Evolutionary conservation across 2,329 filamentous ascomycete species (phyloP).

Genomic region (Iodosphaeria phyllophila): DNA sequence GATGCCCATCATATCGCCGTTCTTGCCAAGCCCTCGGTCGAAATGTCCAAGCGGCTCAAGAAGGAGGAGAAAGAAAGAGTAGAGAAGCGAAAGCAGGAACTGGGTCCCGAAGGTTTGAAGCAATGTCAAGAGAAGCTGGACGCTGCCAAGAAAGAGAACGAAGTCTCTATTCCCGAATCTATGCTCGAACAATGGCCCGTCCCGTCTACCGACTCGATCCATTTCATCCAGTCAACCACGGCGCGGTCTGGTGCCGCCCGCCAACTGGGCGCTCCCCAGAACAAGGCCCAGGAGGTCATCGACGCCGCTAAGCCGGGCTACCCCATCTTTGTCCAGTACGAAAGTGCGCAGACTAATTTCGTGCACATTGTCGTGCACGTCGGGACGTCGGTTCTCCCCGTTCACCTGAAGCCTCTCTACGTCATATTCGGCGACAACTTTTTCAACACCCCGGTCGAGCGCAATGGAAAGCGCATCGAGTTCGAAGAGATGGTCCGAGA

Average conservation of each 20-base stretch:
- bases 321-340: conserved; percentile 88
- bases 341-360: conserved; percentile 85
- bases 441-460: conserved; percentile 76
- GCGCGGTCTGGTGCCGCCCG: conserved; percentile 67
- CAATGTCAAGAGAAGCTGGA: conserved; percentile 59
- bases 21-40: conserved; percentile 67
- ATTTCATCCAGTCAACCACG: conserved; percentile 79
- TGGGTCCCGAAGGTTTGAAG: conserved; percentile 69
- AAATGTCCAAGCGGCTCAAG: conserved; percentile 66
- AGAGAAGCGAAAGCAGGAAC: conserved; percentile 54
- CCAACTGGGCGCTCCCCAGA: conserved; percentile 46
- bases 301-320: conserved; percentile 43
- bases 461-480: conserved; percentile 55
- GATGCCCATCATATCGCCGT: conserved; percentile 78
- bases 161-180: conserved; percentile 64
- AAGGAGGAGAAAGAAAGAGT: conserved; percentile 62
- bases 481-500: conserved; percentile 89
- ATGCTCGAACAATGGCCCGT: conserved; percentile 70
- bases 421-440: conserved; percentile 79
- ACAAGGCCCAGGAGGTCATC: conserved; percentile 55
- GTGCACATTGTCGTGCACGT: conserved; percentile 69
- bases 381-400: conserved; percentile 57
- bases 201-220: conserved; percentile 74
- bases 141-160: conserved; percentile 72
- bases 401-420: conserved; percentile 70